Evolutionary conservation across 768 basidiomycete genomes (phyloP).

Genomic region (Tephrocybe rancida): DNA sequence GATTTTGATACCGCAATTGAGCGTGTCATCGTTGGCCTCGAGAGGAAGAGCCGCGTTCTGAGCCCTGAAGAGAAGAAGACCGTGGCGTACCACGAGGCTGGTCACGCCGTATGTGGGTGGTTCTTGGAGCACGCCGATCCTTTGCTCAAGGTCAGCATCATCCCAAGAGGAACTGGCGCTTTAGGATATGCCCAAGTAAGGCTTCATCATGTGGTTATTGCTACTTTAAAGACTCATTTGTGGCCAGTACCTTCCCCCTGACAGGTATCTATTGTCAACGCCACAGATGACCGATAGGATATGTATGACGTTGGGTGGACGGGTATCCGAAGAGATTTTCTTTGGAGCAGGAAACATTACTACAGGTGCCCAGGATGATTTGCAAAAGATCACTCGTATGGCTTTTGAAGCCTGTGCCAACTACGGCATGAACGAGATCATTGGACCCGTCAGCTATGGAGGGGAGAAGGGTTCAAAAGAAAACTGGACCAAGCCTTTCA

Average conservation of each 20-base stretch:
- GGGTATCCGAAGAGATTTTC: conserved; percentile 98
- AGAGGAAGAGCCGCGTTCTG: conserved; percentile 92
- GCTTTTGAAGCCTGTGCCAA: conserved; percentile 95
- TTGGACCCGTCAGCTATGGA: conserved; percentile 97
- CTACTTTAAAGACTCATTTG: conserved; percentile 13
- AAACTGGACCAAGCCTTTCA: conserved; percentile 96
- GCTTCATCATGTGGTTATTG: conserved; percentile 11
- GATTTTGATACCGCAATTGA: conserved; percentile 99
- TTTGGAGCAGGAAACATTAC: conserved; percentile 92
- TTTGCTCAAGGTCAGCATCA: conserved; percentile 96
- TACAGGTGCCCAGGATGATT: conserved; percentile 96
- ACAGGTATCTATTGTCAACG: conserved; percentile 93
- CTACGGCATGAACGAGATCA: conserved; percentile 94
- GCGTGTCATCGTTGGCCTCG: conserved; percentile 95
- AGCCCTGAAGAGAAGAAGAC: conserved; percentile 97
- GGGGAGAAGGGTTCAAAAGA: conserved; percentile 84
- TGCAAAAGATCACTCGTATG: conserved; percentile 98
- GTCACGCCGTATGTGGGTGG: conserved; percentile 98
- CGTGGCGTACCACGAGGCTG: conserved; percentile 98
- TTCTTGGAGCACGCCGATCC: conserved; percentile 98
- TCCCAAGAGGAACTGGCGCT: conserved; percentile 94
- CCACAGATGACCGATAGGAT: conserved; percentile 95
- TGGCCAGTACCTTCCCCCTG: conserved; percentile 85
- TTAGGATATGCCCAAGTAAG: conserved; percentile 93
- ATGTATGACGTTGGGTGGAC: conserved; percentile 98